phyloP scores from a whole-genome alignment of 2,329 filamentous ascomycete species.

The Chaetothyriales sp. region DNA sequence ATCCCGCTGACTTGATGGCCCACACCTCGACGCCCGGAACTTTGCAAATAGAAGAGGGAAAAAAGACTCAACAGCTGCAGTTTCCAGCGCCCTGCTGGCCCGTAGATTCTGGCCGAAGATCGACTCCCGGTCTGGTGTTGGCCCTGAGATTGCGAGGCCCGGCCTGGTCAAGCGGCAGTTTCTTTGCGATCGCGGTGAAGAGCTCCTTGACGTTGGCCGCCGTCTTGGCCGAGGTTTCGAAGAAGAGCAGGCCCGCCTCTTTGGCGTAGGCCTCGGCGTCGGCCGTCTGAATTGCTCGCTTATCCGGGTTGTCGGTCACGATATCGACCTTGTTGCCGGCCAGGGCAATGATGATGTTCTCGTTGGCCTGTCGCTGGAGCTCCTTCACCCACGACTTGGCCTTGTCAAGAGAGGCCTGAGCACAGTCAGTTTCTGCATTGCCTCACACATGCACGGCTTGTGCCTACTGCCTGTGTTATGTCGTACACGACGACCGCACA shows the following conservation, averaged over 20 bases:
- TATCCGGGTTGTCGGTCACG: constrained; percentile 86
- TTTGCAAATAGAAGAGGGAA: neutral
- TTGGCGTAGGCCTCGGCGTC: constrained; percentile 92
- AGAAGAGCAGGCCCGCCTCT: constrained; percentile 89
- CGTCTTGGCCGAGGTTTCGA: constrained; percentile 96
- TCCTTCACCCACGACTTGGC: constrained; percentile 99
- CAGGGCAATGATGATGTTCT: constrained; percentile 97
- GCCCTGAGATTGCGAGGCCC: constrained; percentile 74
- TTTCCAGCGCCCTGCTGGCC: constrained; percentile 45
- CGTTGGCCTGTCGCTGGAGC: constrained; percentile 94
- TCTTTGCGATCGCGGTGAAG: constrained; percentile 96
- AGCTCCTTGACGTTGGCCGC: constrained; percentile 90
- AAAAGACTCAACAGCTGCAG: constrained; percentile 49
- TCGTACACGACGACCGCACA: constrained; percentile 98
- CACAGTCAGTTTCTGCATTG: constrained; percentile 6
- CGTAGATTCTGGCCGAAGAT: constrained; percentile 50
- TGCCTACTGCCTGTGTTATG: constrained; percentile 88
- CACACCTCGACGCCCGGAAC: neutral
- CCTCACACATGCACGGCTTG: neutral
- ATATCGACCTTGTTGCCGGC: constrained; percentile 97
- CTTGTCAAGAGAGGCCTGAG: constrained; percentile 88
- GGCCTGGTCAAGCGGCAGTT: constrained; percentile 87
- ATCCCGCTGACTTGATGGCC: neutral
- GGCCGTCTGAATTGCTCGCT: constrained; percentile 75
- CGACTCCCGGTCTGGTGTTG: constrained; percentile 50